Evolutionary conservation across 108 stramenopile species (phyloP).

Genomic region (Cyclotella kingstonii): DNA sequence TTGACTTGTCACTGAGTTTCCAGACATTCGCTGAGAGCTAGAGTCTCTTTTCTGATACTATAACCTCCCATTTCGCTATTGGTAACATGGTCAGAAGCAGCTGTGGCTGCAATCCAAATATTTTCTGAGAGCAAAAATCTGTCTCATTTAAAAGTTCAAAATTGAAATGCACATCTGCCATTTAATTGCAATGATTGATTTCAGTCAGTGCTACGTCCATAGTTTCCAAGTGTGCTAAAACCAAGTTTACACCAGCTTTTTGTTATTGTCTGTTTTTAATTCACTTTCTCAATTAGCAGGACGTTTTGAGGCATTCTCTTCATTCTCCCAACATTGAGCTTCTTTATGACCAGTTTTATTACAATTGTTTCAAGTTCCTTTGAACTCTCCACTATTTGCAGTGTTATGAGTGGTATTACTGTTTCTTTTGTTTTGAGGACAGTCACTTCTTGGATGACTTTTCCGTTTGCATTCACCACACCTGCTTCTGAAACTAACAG

Average conservation of each 20-base stretch:
- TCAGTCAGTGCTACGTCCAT: too few species aligned
- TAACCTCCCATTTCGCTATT: not conserved
- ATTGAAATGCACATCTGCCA: too few species aligned
- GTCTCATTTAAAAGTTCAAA: not conserved
- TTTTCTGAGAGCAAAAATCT: too few species aligned
- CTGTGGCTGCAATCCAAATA: not conserved
- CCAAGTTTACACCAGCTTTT: not conserved
- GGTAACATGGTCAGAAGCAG: not conserved
- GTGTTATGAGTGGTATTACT: not conserved
- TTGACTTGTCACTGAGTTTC: not conserved
- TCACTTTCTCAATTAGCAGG: not conserved
- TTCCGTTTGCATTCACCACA: not conserved
- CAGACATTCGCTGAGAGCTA: not conserved
- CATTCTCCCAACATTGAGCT: slow-evolving; percentile 1
- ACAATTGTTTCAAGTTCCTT: slow-evolving; percentile 1
- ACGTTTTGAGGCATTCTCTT: slow-evolving; percentile 3
- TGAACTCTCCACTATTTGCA: not conserved
- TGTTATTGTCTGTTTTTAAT: not conserved
- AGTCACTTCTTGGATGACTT: not conserved
- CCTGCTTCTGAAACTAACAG: not conserved
- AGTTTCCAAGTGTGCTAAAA: not conserved
- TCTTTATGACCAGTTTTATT: not conserved
- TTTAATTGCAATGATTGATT: too few species aligned
- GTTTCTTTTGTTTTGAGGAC: not conserved
- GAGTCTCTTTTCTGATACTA: not conserved